Conservation (phyloP, 2,329 filamentous ascomycete species). For the Botrytis sinoallii region DNA sequence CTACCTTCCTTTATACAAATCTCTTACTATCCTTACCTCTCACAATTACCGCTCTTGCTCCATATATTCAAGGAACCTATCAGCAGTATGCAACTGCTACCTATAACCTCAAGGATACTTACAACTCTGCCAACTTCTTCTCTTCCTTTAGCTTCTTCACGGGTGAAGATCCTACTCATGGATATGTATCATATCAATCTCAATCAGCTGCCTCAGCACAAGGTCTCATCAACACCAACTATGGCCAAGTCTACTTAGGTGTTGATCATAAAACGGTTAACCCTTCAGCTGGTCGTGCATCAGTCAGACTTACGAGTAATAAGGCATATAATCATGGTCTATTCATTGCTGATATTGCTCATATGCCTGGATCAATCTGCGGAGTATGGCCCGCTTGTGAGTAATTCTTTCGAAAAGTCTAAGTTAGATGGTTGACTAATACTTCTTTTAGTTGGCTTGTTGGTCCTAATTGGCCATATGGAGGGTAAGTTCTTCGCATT, state of each 20-base stretch:
- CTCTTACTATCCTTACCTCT: not conserved
- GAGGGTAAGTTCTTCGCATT: conserved; percentile 41
- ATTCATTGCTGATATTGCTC: conserved; percentile 55
- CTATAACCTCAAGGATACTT: conserved; percentile 47
- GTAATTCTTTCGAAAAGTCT: not conserved
- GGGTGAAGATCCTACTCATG: conserved; percentile 65
- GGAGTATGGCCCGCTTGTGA: conserved; percentile 58
- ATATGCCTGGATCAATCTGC: conserved; percentile 56
- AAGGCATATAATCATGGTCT: conserved; percentile 54
- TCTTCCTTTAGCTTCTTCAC: conserved; percentile 54
- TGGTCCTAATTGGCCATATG: conserved; percentile 63
- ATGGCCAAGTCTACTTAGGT: conserved; percentile 62
- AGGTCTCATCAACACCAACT: conserved; percentile 45
- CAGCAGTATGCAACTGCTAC: conserved; percentile 24
- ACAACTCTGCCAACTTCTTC: conserved; percentile 45
- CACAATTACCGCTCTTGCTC: not conserved
- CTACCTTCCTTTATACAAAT: not conserved
- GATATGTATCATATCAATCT: conserved; percentile 69
- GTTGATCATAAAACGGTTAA: conserved; percentile 60
- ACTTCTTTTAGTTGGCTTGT: conserved; percentile 43
- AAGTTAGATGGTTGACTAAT: not conserved
- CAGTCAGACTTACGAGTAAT: conserved; percentile 62
- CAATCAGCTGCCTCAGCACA: conserved; percentile 52
- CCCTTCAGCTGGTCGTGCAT: conserved; percentile 59
- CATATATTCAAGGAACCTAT: conserved; percentile 1